Conservation (phyloP, 352 stramenopile species). For the Aphanomyces astaci region DNA sequence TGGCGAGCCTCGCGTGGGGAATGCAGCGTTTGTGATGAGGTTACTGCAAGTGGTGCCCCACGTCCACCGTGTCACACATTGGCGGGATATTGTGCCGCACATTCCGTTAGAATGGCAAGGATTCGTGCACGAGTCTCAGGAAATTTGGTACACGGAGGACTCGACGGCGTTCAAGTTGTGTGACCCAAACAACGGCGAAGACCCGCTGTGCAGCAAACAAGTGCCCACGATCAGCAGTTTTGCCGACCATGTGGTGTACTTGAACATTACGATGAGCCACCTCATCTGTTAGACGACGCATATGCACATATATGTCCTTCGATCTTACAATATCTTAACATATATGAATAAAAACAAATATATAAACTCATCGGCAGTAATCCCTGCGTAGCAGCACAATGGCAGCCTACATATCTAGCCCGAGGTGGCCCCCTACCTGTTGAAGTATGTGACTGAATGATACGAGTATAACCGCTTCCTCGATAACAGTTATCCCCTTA, state of each 20-base stretch:
- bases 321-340: too few relatives aligned
- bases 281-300: conserved; percentile 81
- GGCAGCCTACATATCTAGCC: too few relatives aligned
- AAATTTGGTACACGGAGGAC: conserved; percentile 81
- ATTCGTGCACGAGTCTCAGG: conserved; percentile 61
- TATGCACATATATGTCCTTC: too few relatives aligned
- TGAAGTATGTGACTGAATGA: too few relatives aligned
- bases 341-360: too few relatives aligned
- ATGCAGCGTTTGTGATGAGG: conserved; percentile 47
- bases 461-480: too few relatives aligned
- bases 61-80: conserved; percentile 71
- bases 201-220: conserved; percentile 52
- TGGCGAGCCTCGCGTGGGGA: conserved; percentile 68
- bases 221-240: conserved; percentile 67
- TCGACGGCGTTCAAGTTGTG: conserved; percentile 53
- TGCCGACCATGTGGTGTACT: conserved; percentile 77
- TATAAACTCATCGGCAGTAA: too few relatives aligned
- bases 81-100: conserved; percentile 66
- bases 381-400: too few relatives aligned
- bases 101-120: conserved; percentile 67
- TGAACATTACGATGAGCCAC: conserved; percentile 85
- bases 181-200: conserved; percentile 50
- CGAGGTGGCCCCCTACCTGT: too few relatives aligned
- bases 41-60: conserved; percentile 48
- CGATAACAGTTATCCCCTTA: too few relatives aligned